Conservation (phyloP, 2,329 filamentous ascomycete genomes). For the Cercospora citrullina region DNA sequence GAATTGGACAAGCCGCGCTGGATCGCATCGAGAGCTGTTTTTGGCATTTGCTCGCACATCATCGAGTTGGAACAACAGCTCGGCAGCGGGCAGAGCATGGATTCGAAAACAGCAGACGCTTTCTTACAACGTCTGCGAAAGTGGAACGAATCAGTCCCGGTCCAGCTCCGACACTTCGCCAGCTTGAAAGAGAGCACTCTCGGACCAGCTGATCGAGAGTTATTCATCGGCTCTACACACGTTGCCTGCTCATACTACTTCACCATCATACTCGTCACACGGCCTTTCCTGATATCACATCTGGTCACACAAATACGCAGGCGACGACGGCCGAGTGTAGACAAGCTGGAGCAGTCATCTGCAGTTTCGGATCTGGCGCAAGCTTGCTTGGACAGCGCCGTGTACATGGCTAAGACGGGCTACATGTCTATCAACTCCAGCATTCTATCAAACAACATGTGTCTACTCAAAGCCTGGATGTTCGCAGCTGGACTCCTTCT, state of each 20-base stretch:
- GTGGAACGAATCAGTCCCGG: constrained; percentile 27
- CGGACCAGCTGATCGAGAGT: constrained; percentile 24
- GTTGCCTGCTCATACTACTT: constrained; percentile 61
- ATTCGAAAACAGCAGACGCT: constrained; percentile 22
- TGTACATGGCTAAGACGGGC: constrained; percentile 58
- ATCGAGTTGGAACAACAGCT: constrained; percentile 28
- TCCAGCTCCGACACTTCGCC: constrained; percentile 28
- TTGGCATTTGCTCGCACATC: constrained; percentile 26
- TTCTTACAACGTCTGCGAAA: constrained; percentile 25
- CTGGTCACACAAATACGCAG: constrained; percentile 43
- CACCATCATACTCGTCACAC: constrained; percentile 58
- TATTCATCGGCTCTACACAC: constrained; percentile 44
- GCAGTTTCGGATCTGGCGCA: constrained; percentile 46
- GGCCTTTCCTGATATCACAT: constrained; percentile 56
- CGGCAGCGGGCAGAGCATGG: constrained; percentile 22
- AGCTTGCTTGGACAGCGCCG: constrained; percentile 57
- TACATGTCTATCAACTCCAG: constrained; percentile 41
- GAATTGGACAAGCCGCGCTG: constrained; percentile 20
- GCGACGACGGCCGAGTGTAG: constrained; percentile 19
- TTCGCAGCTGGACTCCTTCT: constrained; percentile 60
- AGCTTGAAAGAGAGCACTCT: constrained; percentile 24
- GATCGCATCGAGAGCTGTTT: constrained; percentile 21
- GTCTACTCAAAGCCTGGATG: constrained; percentile 56
- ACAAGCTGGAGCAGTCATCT: constrained; percentile 21
- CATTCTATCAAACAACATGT: constrained; percentile 57